Percentiles rank a stretch among this genome's conserved stretches.
Evolutionary conservation across 208 protist species (phyloP).

Genomic region (Leishmania martiniquensis): DNA sequence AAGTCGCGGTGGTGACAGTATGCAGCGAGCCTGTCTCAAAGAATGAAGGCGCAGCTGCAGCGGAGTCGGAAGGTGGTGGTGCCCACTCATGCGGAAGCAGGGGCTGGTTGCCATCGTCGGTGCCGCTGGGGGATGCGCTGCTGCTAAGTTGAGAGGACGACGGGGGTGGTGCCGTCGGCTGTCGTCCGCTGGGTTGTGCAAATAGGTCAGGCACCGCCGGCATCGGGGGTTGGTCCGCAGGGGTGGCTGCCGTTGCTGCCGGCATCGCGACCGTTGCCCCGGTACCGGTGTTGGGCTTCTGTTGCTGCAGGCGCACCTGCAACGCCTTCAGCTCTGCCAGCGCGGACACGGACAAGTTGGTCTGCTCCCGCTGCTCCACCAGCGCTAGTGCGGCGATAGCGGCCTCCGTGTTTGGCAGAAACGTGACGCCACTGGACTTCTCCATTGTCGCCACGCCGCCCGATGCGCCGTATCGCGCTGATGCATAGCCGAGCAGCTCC

Average conservation of each 20-base stretch:
- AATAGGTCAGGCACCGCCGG: background rate
- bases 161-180: background rate
- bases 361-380: conserved; percentile 53
- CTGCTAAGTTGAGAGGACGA: background rate
- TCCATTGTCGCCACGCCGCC: conserved; percentile 47
- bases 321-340: conserved; percentile 57
- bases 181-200: background rate
- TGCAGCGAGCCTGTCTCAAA: conserved; percentile 20
- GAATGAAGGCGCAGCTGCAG: conserved; percentile 5
- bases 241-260: background rate
- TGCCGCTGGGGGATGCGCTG: background rate
- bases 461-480: conserved; percentile 30
- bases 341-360: conserved; percentile 53
- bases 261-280: conserved; percentile 19
- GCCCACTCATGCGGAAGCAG: background rate
- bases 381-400: conserved; percentile 48
- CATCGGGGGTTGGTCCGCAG: background rate
- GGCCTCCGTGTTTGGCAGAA: conserved; percentile 49
- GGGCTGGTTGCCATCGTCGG: background rate
- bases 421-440: conserved; percentile 47
- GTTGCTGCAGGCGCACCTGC: conserved; percentile 40
- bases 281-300: conserved; percentile 1
- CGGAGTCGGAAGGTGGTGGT: background rate
- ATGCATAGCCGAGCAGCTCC: conserved; percentile 50
- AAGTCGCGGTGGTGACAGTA: conserved; percentile 25